Percentiles rank a stretch among this genome's conserved stretches.
Evolutionary conservation across 305 asterid genomes (phyloP).

Genomic region (Solanum chacoense): DNA sequence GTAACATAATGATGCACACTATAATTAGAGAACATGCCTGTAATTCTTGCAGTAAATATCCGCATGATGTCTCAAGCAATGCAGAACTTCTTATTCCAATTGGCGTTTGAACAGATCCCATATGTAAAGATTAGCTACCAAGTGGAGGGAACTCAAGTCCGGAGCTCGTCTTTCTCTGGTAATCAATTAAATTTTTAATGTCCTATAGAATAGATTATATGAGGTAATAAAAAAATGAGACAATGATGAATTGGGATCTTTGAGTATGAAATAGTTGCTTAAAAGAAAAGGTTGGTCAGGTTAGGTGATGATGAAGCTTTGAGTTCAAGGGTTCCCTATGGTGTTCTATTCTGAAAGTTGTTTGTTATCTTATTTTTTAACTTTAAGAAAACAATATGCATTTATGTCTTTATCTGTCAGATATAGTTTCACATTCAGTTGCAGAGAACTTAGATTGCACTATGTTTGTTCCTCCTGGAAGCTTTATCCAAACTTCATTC

Average conservation of each 20-base stretch:
- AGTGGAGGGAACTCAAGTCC: not conserved
- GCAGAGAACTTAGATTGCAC: slow-evolving; percentile 8
- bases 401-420: slow-evolving; percentile 11
- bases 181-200: slow-evolving; percentile 19
- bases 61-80: slow-evolving; percentile 72
- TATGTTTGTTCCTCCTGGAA: slow-evolving; percentile 12
- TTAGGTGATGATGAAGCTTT: slow-evolving; percentile 63
- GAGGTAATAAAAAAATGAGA: slow-evolving; percentile 12
- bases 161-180: slow-evolving; percentile 1
- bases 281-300: slow-evolving; percentile 67
- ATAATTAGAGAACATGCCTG: slow-evolving; percentile 39
- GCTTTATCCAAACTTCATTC: slow-evolving; percentile 47
- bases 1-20: not conserved
- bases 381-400: slow-evolving; percentile 10
- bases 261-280: slow-evolving; percentile 66
- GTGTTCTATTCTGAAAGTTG: slow-evolving; percentile 27
- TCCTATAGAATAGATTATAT: slow-evolving; percentile 27
- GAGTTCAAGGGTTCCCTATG: slow-evolving; percentile 46
- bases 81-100: slow-evolving; percentile 45
- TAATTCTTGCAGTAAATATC: slow-evolving; percentile 81
- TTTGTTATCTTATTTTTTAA: slow-evolving; percentile 1
- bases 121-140: slow-evolving; percentile 10
- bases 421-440: slow-evolving; percentile 11
- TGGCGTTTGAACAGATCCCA: slow-evolving; percentile 57
- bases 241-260: slow-evolving; percentile 34